Conservation (phyloP, 495 filamentous ascomycete genomes). For the Astrothelium subdiscretum region DNA sequence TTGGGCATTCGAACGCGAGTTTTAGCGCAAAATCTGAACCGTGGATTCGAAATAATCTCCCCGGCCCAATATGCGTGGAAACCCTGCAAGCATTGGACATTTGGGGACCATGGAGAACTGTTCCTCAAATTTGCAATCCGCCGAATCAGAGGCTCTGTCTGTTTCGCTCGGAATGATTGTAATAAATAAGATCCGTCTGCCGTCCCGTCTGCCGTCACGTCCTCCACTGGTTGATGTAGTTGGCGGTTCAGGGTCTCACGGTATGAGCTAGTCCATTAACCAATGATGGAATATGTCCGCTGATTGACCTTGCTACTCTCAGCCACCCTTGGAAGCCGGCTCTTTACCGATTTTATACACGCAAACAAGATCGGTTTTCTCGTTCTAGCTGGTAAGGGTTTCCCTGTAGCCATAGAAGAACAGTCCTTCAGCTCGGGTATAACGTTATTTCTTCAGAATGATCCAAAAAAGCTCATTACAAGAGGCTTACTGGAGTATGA, state of each 20-base stretch:
- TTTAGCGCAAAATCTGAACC: neutral
- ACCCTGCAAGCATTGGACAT: neutral
- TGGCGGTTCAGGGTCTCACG: slow-evolving; percentile 5
- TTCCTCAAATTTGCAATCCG: neutral
- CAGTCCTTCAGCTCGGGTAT: neutral
- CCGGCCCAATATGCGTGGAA: neutral
- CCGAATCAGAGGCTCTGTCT: neutral
- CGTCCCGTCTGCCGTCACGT: slow-evolving; percentile 3
- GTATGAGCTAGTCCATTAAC: neutral
- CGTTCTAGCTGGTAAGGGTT: slow-evolving; percentile 10
- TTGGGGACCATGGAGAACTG: neutral
- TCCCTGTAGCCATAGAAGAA: slow-evolving; percentile 3
- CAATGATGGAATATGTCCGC: neutral
- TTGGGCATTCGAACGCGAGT: neutral
- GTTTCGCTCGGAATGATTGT: slow-evolving; percentile 12
- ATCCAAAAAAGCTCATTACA: slow-evolving; percentile 1
- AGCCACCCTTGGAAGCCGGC: slow-evolving; percentile 8
- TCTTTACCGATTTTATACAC: slow-evolving; percentile 1
- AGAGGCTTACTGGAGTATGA: slow-evolving; percentile 12
- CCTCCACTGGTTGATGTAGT: slow-evolving; percentile 4
- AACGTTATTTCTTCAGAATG: slow-evolving; percentile 2
- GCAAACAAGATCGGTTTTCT: slow-evolving; percentile 3
- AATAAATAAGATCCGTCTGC: slow-evolving; percentile 11
- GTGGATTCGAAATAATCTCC: neutral
- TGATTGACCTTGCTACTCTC: neutral